phyloP scores from a whole-genome alignment of 805 yeast species.

The Candida stauntonica region DNA sequence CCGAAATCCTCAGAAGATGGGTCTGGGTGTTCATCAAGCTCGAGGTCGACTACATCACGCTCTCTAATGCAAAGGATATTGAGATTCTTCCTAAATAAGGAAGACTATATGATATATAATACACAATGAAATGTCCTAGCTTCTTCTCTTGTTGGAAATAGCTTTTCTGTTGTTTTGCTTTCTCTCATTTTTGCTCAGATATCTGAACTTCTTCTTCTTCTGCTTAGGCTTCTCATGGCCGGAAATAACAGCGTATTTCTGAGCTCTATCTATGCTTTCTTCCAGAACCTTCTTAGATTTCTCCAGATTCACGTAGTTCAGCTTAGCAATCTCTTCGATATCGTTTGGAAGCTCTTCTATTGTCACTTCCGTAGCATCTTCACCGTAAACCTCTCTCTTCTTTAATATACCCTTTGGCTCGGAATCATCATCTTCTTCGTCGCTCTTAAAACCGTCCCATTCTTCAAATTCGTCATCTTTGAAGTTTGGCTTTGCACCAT shows the following conservation, averaged over 20 bases:
- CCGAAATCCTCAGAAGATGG: conserved; percentile 83
- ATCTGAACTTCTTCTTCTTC: conserved; percentile 81
- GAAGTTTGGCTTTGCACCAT: conserved; percentile 29
- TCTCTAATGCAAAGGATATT: conserved; percentile 7
- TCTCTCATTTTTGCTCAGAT: conserved; percentile 78
- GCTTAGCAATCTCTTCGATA: conserved; percentile 58
- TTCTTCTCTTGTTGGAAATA: conserved; percentile 34
- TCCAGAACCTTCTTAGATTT: conserved; percentile 67
- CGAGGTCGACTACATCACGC: conserved; percentile 55
- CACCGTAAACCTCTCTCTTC: conserved; percentile 27
- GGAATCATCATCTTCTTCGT: conserved; percentile 17
- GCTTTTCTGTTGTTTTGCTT: conserved; percentile 49
- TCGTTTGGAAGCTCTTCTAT: conserved; percentile 44
- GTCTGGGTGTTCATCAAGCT: conserved; percentile 84
- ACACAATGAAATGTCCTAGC: background rate
- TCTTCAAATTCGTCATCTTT: conserved; percentile 29
- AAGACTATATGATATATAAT: background rate
- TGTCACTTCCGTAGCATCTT: conserved; percentile 40
- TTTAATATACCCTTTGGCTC: conserved; percentile 24
- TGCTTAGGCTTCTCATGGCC: conserved; percentile 26
- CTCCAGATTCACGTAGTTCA: conserved; percentile 67
- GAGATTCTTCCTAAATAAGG: conserved; percentile 6
- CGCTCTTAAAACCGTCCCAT: conserved; percentile 37
- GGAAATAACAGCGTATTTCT: conserved; percentile 66
- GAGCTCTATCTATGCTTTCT: conserved; percentile 72